phyloP scores from a whole-genome alignment of 225 moss, liverwort and hornwort species.

The Antitrichia curtipendula region DNA sequence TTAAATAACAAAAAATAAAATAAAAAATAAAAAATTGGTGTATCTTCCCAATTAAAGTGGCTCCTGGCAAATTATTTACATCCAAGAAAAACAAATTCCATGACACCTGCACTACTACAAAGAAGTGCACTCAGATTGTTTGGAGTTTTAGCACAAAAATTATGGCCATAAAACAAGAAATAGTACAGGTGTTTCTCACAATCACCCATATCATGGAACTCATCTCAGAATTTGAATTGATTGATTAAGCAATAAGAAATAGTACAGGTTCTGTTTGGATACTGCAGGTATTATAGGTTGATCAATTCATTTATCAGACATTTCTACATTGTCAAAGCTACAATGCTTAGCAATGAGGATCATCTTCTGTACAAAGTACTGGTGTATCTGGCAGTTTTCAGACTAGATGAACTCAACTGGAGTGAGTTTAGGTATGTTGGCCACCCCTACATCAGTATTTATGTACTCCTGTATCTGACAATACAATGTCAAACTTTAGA shows the following conservation, averaged over 20 bases:
- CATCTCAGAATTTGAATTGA: not conserved
- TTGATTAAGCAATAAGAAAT: not conserved
- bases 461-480: too few relatives aligned
- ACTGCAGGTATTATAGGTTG: constrained; percentile 48
- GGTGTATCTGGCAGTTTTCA: constrained; percentile 47
- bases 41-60: not conserved
- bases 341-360: constrained; percentile 26
- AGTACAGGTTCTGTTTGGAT: constrained; percentile 67
- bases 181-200: too few relatives aligned
- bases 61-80: too few relatives aligned
- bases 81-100: not conserved
- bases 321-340: constrained; percentile 27
- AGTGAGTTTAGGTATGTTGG: constrained; percentile 38
- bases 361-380: constrained; percentile 45
- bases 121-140: not conserved
- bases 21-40: too few relatives aligned
- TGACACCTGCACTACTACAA: not conserved
- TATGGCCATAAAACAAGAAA: not conserved
- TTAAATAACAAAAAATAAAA: not conserved
- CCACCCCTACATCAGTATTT: not conserved
- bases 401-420: constrained; percentile 68
- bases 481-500: not conserved
- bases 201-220: not conserved
- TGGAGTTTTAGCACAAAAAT: not conserved
- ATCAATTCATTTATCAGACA: constrained; percentile 35